Evolutionary conservation across 768 basidiomycete genomes (phyloP).

Genomic region (Dacryopinax spathularia): DNA sequence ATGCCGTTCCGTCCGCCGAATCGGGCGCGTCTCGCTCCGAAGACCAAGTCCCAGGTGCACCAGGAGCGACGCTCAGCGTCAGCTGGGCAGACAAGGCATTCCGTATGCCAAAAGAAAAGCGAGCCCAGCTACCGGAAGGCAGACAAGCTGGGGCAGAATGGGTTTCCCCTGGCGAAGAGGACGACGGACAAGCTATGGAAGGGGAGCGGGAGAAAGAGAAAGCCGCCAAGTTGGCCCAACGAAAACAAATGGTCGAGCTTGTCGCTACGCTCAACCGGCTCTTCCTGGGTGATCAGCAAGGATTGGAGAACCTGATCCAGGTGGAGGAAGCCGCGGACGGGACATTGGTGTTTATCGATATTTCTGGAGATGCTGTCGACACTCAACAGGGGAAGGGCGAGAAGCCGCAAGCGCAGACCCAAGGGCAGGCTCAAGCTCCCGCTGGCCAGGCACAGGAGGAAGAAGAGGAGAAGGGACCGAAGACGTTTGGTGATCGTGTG

Average conservation of each 20-base stretch:
- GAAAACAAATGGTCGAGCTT: background rate
- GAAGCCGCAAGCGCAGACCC: background rate
- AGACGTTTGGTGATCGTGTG: constrained; percentile 7
- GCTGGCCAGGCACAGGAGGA: background rate
- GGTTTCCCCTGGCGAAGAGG: too few relatives aligned
- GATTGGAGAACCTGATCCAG: constrained; percentile 7
- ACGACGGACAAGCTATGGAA: background rate
- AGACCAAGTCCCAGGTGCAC: background rate
- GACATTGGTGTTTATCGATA: constrained; percentile 6
- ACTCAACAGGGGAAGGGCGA: constrained; percentile 13
- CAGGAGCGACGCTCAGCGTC: background rate
- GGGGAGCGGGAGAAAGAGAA: background rate
- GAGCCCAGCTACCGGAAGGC: background rate
- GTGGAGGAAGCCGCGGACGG: background rate
- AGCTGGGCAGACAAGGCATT: constrained; percentile 4
- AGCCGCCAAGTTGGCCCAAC: background rate
- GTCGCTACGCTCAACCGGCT: background rate
- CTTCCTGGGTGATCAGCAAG: constrained; percentile 4
- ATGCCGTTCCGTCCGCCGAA: constrained; percentile 6
- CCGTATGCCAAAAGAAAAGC: background rate
- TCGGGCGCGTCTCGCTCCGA: constrained; percentile 8
- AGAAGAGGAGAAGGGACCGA: constrained; percentile 16
- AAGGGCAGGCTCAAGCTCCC: background rate
- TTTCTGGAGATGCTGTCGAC: constrained; percentile 20
- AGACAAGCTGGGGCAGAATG: background rate